Evolutionary conservation across 495 filamentous ascomycete species (phyloP).

Genomic region (Penicillium odoratum): DNA sequence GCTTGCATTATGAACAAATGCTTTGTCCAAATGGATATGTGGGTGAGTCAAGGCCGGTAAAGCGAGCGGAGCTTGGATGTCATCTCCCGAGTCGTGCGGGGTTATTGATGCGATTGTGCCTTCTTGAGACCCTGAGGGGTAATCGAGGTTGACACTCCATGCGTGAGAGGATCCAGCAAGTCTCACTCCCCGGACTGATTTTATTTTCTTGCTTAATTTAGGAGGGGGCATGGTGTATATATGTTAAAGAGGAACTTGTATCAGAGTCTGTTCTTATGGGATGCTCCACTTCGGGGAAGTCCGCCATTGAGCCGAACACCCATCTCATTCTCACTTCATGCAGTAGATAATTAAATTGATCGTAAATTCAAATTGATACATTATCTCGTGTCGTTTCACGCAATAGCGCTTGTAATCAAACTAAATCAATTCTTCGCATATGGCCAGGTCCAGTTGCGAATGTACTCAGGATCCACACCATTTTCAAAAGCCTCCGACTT

Average conservation of each 20-base stretch:
- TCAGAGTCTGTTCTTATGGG: background rate
- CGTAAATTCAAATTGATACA: background rate
- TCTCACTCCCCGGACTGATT: slow-evolving; percentile 36
- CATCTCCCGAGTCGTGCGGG: slow-evolving; percentile 24
- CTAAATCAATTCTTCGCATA: slow-evolving; percentile 21
- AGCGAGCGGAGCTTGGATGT: slow-evolving; percentile 22
- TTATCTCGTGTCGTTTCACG: background rate
- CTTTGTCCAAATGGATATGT: slow-evolving; percentile 77
- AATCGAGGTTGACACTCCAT: slow-evolving; percentile 46
- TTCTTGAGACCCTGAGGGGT: slow-evolving; percentile 14
- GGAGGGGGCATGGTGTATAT: slow-evolving; percentile 28
- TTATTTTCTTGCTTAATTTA: slow-evolving; percentile 19
- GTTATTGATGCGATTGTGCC: slow-evolving; percentile 44
- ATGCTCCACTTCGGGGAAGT: slow-evolving; percentile 5
- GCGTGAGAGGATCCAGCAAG: slow-evolving; percentile 36
- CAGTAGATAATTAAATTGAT: background rate
- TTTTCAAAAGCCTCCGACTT: slow-evolving; percentile 60
- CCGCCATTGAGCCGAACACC: background rate
- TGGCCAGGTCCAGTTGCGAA: slow-evolving; percentile 66
- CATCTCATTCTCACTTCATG: background rate
- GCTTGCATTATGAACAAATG: slow-evolving; percentile 60
- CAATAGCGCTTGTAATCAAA: background rate
- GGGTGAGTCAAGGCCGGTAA: slow-evolving; percentile 68
- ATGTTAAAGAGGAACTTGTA: background rate
- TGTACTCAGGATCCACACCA: slow-evolving; percentile 64